Evolutionary conservation across 192 early-diverging fungal species (phyloP).

Genomic region (Gorgonomyces haynaldii): DNA sequence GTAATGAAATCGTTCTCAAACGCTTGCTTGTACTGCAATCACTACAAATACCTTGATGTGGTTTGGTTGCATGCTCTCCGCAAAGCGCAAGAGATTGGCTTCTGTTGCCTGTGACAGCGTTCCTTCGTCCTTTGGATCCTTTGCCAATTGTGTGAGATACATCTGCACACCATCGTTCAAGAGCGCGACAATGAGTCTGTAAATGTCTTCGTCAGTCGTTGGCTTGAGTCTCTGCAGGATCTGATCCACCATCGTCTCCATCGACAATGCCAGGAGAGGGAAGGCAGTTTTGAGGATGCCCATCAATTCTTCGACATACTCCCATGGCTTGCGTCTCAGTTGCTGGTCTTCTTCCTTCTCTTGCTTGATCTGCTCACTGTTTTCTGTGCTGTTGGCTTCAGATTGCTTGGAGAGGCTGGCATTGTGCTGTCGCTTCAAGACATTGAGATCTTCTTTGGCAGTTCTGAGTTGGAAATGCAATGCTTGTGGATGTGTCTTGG

Average conservation of each 20-base stretch:
- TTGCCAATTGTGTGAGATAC: slow-evolving; percentile 54
- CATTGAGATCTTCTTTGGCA: slow-evolving; percentile 72
- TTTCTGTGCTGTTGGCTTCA: slow-evolving; percentile 4
- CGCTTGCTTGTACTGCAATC: slow-evolving; percentile 36
- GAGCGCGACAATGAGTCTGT: slow-evolving; percentile 83
- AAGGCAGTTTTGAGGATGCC: slow-evolving; percentile 87
- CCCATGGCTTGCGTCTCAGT: slow-evolving; percentile 47
- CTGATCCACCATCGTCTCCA: slow-evolving; percentile 99
- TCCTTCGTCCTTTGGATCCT: slow-evolving; percentile 50
- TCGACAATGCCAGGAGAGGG: slow-evolving; percentile 83
- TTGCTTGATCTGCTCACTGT: slow-evolving; percentile 9
- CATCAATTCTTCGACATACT: slow-evolving; percentile 90
- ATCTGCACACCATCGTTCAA: slow-evolving; percentile 78
- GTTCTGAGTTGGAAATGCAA: slow-evolving; percentile 91
- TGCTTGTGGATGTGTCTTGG: slow-evolving; percentile 89
- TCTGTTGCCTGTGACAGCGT: slow-evolving; percentile 56
- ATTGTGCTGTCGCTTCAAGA: slow-evolving; percentile 43
- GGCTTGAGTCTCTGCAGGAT: slow-evolving; percentile 90
- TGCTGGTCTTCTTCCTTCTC: not conserved
- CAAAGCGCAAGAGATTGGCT: slow-evolving; percentile 74
- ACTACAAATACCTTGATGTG: slow-evolving; percentile 44
- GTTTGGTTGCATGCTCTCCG: slow-evolving; percentile 72
- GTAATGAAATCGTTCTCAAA: slow-evolving; percentile 92
- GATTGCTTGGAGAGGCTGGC: not conserved
- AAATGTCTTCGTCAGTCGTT: slow-evolving; percentile 93